Evolutionary conservation across 2,329 filamentous ascomycete species (phyloP).

Genomic region (Hymenoscyphus scutula): DNA sequence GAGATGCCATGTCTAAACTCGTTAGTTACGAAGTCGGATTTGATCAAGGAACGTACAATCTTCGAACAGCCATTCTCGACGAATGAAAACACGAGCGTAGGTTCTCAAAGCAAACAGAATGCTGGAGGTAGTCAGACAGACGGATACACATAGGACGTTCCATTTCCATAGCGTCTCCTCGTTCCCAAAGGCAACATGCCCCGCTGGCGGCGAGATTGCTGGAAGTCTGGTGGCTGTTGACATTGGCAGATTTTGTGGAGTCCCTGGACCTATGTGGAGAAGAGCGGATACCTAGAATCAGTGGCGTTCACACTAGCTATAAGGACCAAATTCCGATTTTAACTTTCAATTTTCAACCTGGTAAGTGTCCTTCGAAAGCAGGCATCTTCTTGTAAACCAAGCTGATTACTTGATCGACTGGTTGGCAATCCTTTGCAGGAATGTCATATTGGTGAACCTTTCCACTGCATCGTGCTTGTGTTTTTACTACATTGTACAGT

Average conservation of each 20-base stretch:
- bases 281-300: too few relatives aligned
- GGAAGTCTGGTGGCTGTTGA: neutral
- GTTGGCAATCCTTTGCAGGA: too few relatives aligned
- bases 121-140: neutral
- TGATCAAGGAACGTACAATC: conserved; percentile 7
- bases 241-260: neutral
- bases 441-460: too few relatives aligned
- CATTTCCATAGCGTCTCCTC: conserved; percentile 4
- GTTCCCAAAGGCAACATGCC: neutral
- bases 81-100: neutral
- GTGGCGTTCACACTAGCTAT: too few relatives aligned
- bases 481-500: too few relatives aligned
- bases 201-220: neutral
- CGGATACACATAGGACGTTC: neutral
- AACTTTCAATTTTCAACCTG: too few relatives aligned
- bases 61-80: neutral
- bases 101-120: neutral
- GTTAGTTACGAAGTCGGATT: neutral
- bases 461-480: too few relatives aligned
- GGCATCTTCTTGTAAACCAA: too few relatives aligned
- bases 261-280: too few relatives aligned
- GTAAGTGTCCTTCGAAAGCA: too few relatives aligned
- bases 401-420: too few relatives aligned
- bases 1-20: neutral
- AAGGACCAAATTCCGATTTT: too few relatives aligned